These are phyloP conservation scores for Lipomyces kockii DNA, from an alignment of 805 yeast genomes.

Conservation along the genomic window DNA sequence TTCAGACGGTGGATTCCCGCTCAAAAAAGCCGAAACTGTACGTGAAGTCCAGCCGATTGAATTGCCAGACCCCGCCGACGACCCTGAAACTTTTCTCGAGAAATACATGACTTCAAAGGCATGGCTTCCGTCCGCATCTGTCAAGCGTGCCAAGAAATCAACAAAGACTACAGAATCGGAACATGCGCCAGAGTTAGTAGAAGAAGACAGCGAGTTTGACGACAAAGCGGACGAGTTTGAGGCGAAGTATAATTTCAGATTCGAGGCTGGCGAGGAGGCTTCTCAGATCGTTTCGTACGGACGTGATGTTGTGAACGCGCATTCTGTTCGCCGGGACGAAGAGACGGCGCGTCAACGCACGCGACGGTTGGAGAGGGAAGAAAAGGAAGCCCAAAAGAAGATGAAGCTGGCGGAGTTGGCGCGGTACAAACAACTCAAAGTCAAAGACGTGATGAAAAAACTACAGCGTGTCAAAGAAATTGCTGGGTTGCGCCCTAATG, in stretches of 20 bases:
- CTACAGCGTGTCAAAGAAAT: conserved; percentile 66
- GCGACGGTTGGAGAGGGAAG: conserved; percentile 71
- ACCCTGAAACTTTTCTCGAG: conserved; percentile 71
- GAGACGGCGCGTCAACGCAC: conserved; percentile 76
- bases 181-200: conserved; percentile 44
- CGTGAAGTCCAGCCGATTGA: conserved; percentile 45
- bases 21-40: conserved; percentile 59
- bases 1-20: conserved; percentile 55
- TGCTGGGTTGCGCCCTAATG: conserved; percentile 60
- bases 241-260: conserved; percentile 91
- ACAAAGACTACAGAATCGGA: conserved; percentile 28
- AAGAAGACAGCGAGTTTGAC: conserved; percentile 79
- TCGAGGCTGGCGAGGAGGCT: conserved; percentile 71
- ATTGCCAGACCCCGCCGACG: conserved; percentile 69
- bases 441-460: conserved; percentile 76
- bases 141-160: background rate
- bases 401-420: conserved; percentile 65
- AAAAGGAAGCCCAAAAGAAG: conserved; percentile 55
- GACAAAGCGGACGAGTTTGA: conserved; percentile 91
- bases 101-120: conserved; percentile 78
- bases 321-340: conserved; percentile 82
- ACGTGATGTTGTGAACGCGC: conserved; percentile 68
- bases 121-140: conserved; percentile 64
- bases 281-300: conserved; percentile 94
- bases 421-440: conserved; percentile 74